Conservation (phyloP, 192 early-diverging fungal species). For the Rhizophagus sp. region DNA sequence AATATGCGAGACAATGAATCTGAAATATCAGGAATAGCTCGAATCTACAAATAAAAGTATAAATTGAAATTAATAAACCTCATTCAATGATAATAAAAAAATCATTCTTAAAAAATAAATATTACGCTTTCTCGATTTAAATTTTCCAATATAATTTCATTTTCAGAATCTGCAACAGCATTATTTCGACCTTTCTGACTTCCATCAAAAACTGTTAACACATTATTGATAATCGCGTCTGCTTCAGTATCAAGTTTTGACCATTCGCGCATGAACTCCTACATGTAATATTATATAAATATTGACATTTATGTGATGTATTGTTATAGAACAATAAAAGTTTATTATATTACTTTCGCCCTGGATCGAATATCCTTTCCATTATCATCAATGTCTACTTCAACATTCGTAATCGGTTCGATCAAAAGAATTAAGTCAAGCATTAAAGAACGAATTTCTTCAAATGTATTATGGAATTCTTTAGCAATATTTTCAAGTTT, state of each 20-base stretch:
- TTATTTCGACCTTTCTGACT: neutral
- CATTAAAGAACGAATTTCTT: conserved; percentile 24
- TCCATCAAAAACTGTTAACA: neutral
- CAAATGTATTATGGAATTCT: conserved; percentile 20
- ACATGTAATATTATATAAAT: neutral
- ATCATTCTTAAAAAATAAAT: neutral
- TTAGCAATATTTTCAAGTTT: conserved; percentile 24
- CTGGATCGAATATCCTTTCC: conserved; percentile 34
- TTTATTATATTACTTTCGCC: conserved; percentile 33
- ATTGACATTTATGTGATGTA: neutral
- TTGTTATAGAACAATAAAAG: neutral
- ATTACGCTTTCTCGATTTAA: neutral
- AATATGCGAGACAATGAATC: neutral
- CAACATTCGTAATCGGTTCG: conserved; percentile 38
- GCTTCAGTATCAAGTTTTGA: conserved; percentile 5
- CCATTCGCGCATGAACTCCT: conserved; percentile 18
- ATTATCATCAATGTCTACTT: conserved; percentile 39
- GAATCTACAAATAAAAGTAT: neutral
- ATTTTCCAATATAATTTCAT: neutral
- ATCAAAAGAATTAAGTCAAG: conserved; percentile 36
- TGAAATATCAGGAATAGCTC: neutral
- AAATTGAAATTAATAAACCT: neutral
- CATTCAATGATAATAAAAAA: neutral
- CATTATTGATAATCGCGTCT: neutral
- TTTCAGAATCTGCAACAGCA: neutral